A percentile compares a stretch with the other conserved stretches of the same genome.
These are phyloP conservation scores for Pythium inflatum DNA, from an alignment of 352 stramenopile species.

Conservation along the genomic window DNA sequence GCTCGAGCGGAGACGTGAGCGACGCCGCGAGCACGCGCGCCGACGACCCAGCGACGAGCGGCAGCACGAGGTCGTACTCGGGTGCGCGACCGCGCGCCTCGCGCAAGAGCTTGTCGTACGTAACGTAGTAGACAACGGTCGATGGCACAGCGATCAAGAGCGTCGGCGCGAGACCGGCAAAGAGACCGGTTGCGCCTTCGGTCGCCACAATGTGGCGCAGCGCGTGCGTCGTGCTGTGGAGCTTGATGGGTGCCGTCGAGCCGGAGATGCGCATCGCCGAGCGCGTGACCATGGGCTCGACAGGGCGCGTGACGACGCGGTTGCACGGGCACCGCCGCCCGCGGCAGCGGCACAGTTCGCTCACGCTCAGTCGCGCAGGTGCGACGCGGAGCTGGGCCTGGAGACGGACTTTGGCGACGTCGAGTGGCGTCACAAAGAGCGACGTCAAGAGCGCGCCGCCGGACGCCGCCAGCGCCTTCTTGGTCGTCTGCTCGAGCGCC, in stretches of 20 bases:
- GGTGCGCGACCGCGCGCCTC: slow-evolving; percentile 46
- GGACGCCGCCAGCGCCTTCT: slow-evolving; percentile 76
- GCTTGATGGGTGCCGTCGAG: slow-evolving; percentile 31
- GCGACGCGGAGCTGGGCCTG: slow-evolving; percentile 63
- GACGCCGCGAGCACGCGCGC: slow-evolving; percentile 77
- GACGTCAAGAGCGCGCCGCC: slow-evolving; percentile 74
- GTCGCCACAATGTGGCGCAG: slow-evolving; percentile 80
- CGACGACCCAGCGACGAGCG: slow-evolving; percentile 52
- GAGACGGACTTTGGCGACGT: slow-evolving; percentile 83
- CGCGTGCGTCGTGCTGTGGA: slow-evolving; percentile 65
- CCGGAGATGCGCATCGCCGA: slow-evolving; percentile 52
- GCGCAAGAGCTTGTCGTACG: slow-evolving; percentile 89
- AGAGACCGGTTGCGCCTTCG: slow-evolving; percentile 81
- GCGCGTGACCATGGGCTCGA: slow-evolving; percentile 46
- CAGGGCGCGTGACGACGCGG: slow-evolving; percentile 48
- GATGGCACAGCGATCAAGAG: slow-evolving; percentile 94
- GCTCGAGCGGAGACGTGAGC: slow-evolving; percentile 86
- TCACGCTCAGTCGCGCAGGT: neutral
- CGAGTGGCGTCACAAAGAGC: slow-evolving; percentile 83
- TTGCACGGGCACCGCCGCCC: slow-evolving; percentile 57
- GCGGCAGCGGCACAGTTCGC: slow-evolving; percentile 50
- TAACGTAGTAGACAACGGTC: slow-evolving; percentile 95
- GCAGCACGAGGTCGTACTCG: slow-evolving; percentile 45
- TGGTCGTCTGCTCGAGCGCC: slow-evolving; percentile 48
- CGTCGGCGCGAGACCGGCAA: slow-evolving; percentile 88